phyloP scores from a whole-genome alignment of 805 yeast species.

The Ascoidea rubescens region DNA sequence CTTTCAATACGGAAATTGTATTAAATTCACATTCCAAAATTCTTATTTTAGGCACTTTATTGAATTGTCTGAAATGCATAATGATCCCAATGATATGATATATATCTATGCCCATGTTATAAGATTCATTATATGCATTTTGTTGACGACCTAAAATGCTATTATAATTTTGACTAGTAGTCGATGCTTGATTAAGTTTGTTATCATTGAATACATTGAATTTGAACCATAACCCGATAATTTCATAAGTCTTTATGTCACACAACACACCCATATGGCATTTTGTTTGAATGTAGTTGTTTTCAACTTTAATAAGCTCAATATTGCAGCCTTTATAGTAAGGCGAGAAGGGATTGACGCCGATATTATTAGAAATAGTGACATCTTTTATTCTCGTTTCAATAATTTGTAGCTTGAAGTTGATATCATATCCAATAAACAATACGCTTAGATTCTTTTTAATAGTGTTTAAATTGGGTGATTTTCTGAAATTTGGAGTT shows the following conservation, averaged over 20 bases:
- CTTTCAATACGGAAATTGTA: constrained; percentile 10
- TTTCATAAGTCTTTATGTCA: constrained; percentile 9
- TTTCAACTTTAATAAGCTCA: constrained; percentile 10
- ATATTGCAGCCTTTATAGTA: constrained; percentile 11
- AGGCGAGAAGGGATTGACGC: constrained; percentile 10
- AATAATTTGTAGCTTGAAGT: constrained; percentile 11
- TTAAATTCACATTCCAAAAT: constrained; percentile 10
- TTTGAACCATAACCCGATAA: constrained; percentile 10
- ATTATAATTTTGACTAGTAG: constrained; percentile 9
- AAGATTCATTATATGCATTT: constrained; percentile 10
- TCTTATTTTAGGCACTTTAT: constrained; percentile 11
- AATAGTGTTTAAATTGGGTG: constrained; percentile 7
- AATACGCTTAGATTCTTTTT: constrained; percentile 10
- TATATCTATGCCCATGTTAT: constrained; percentile 12
- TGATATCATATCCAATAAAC: constrained; percentile 11
- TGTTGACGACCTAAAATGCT: constrained; percentile 8
- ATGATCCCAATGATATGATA: constrained; percentile 10
- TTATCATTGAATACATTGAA: constrained; percentile 11
- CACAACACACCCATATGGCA: constrained; percentile 11
- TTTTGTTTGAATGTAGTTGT: constrained; percentile 10
- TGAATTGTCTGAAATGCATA: constrained; percentile 11
- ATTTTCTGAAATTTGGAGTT: constrained; percentile 8
- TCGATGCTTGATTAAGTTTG: constrained; percentile 7
- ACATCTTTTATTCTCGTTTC: constrained; percentile 11
- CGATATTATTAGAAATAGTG: constrained; percentile 9